phyloP scores from a whole-genome alignment of 805 yeast species.

The Alloascoidea hylecoeti region DNA sequence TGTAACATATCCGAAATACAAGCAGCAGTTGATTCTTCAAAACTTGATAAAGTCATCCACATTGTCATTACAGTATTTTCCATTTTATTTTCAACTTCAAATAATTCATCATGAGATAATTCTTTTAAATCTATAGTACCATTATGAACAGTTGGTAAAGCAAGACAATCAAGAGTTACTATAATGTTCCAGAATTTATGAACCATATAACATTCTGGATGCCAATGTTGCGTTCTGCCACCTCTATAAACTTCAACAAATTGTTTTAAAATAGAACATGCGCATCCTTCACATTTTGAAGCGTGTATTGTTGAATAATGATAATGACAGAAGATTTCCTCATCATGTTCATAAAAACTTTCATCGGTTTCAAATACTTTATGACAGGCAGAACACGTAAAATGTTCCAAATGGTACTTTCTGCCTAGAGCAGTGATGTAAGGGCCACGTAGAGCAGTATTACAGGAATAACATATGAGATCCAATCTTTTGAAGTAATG shows the following conservation, averaged over 20 bases:
- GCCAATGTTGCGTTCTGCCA: slow-evolving; percentile 93
- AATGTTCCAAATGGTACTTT: slow-evolving; percentile 90
- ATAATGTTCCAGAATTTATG: slow-evolving; percentile 93
- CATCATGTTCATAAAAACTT: slow-evolving; percentile 80
- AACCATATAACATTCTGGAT: slow-evolving; percentile 97
- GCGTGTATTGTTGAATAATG: slow-evolving; percentile 85
- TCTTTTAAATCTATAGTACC: not conserved
- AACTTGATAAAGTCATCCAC: slow-evolving; percentile 80
- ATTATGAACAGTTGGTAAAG: too few species aligned
- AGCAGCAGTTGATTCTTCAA: slow-evolving; percentile 82
- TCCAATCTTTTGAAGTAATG: slow-evolving; percentile 82
- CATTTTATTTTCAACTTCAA: slow-evolving; percentile 37
- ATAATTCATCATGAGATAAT: not conserved
- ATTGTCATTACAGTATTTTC: slow-evolving; percentile 46
- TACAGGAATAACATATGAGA: slow-evolving; percentile 73
- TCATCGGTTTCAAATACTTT: slow-evolving; percentile 83
- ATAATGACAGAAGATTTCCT: slow-evolving; percentile 75
- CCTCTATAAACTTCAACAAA: slow-evolving; percentile 88
- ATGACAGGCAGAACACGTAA: slow-evolving; percentile 79
- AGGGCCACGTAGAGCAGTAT: slow-evolving; percentile 77
- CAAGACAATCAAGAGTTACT: slow-evolving; percentile 18
- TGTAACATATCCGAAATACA: slow-evolving; percentile 88
- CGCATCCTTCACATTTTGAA: slow-evolving; percentile 86
- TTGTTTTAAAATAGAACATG: slow-evolving; percentile 82
- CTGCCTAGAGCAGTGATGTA: slow-evolving; percentile 88